Base-by-base conservation (phyloP, 345 rosid genomes). In the Bretschneidera sinensis region DNA sequence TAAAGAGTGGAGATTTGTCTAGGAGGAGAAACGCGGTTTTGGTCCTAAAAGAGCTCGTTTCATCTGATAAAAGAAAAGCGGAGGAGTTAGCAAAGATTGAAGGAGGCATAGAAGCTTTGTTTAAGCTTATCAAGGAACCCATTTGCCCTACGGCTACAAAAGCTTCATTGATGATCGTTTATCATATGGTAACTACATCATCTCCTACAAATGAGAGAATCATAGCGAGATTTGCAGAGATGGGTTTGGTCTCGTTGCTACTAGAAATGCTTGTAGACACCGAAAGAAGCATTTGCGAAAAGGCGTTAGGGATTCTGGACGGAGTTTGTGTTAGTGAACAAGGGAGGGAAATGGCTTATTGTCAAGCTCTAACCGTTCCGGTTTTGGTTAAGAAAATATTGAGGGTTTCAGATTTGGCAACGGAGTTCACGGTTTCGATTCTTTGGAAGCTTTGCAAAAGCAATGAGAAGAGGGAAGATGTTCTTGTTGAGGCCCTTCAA, bases 321-420 rank as follows among this genome's bases (percentile, higher is more conserved):
- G 77, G 75, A 17, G 60, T 82, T 2, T 83, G 85, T 65, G 22
- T 69, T 52, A 21, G 28, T 17, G 86, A 87, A 20, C 56, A 66
- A 63, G 87, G 95, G 11, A 77, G 80, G 60, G 79, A 68, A 25
- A 63, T 60, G 14, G 72, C 78, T 6, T 52, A 61, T 24, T 60
- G 58, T 21, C 65, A 92, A 56, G 85, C 83, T n/a, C 53, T 92
- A 54, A 71, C 77, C 9, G 50, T 81, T 51, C 95, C 96, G 4
- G 71, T 89, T 19, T 21, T 83, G 23, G 95, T 85, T 31, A 92
- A 84, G 82, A 92, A 87, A 76, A 76, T 92, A n/a, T 76, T 87
- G 18, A 59, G 96, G 1, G 86, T 87, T 18, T 89, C 98, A 0
- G 83, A 79, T 33, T 16, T 83, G 48, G 89, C 92, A 1, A 89